Evolutionary conservation across 1,284 basidiomycete genomes (phyloP).

Genomic region (Singerocomus rubriflavus): DNA sequence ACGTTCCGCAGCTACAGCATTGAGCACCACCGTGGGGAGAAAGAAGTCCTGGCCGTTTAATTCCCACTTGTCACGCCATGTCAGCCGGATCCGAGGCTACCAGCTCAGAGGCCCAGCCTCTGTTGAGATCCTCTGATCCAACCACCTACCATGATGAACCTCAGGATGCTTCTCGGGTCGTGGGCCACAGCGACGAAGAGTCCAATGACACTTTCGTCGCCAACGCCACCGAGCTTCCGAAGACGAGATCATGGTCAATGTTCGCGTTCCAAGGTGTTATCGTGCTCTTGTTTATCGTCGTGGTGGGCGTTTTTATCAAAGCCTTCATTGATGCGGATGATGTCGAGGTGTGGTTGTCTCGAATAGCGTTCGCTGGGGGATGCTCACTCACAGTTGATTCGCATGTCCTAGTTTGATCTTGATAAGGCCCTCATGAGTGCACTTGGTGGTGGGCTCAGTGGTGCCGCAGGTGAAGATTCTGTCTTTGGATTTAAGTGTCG

Average conservation of each 20-base stretch:
- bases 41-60: not conserved
- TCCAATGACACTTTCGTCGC: not conserved
- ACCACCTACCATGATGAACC: slow-evolving; percentile 13
- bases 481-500: not conserved
- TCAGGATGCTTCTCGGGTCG: not conserved
- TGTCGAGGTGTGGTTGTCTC: slow-evolving; percentile 48
- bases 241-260: slow-evolving; percentile 13
- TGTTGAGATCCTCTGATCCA: slow-evolving; percentile 16
- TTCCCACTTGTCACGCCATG: slow-evolving; percentile 20
- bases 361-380: not conserved
- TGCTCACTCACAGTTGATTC: slow-evolving; percentile 3
- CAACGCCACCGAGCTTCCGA: slow-evolving; percentile 1
- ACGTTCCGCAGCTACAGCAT: not conserved
- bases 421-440: slow-evolving; percentile 72
- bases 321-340: slow-evolving; percentile 67
- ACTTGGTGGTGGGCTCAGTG: slow-evolving; percentile 81
- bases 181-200: slow-evolving; percentile 21
- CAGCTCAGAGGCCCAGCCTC: slow-evolving; percentile 23
- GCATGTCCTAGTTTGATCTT: slow-evolving; percentile 68
- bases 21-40: not conserved
- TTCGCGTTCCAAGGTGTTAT: slow-evolving; percentile 34
- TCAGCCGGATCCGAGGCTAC: slow-evolving; percentile 12
- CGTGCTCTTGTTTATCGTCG: slow-evolving; percentile 34
- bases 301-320: slow-evolving; percentile 58
- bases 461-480: slow-evolving; percentile 61